A percentile compares a stretch with the other conserved stretches of the same genome.
Conservation (phyloP, 208 protist genomes). For the Leishmania tropica region DNA sequence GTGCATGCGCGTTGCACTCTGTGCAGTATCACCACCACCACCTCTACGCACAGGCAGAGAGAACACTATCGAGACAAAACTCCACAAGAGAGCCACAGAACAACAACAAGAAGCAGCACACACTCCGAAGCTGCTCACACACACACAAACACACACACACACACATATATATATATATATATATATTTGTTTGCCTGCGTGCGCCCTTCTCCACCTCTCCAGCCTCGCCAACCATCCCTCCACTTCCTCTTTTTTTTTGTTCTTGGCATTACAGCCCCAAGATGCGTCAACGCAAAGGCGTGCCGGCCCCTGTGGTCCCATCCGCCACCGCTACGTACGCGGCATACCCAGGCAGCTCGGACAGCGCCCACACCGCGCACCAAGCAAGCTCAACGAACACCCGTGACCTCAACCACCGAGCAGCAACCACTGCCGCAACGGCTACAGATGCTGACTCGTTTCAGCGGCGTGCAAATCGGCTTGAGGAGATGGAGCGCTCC, state of each 20-base stretch:
- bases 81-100: neutral
- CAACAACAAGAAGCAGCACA: no score
- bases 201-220: neutral
- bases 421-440: neutral
- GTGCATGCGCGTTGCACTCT: neutral
- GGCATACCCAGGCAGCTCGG: neutral
- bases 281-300: constrained; percentile 12
- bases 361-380: neutral
- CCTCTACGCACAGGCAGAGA: neutral
- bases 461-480: constrained; percentile 16
- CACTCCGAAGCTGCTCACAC: no score
- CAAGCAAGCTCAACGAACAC: neutral
- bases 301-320: neutral
- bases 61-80: neutral
- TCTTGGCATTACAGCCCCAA: neutral
- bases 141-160: no score
- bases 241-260: neutral
- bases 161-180: neutral
- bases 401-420: neutral
- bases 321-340: neutral
- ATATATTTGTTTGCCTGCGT: neutral
- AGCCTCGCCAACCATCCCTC: neutral
- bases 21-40: neutral
- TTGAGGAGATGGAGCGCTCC: constrained; percentile 28
- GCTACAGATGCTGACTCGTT: neutral